Evolutionary conservation across 176 grass and related monocot species (phyloP).

Genomic region (Eragrostis nindensis): DNA sequence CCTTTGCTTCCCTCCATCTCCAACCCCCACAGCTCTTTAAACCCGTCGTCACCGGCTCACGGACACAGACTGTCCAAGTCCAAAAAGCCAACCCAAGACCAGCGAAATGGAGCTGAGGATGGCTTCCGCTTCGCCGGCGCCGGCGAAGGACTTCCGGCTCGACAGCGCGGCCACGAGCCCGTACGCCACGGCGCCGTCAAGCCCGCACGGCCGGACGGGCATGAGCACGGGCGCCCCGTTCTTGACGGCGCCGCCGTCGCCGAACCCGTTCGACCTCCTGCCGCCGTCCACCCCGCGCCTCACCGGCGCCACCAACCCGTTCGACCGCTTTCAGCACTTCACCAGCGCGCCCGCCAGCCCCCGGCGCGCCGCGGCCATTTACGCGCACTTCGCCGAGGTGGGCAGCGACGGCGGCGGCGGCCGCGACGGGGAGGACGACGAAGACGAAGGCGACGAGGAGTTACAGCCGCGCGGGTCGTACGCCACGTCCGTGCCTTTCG

Average conservation of each 20-base stretch:
- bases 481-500: constrained; percentile 70
- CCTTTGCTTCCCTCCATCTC: constrained; percentile 37
- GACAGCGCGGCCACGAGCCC: constrained; percentile 42
- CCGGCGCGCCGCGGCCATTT: constrained; percentile 63
- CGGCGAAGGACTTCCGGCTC: constrained; percentile 24
- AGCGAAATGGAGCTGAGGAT: constrained; percentile 34
- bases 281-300: constrained; percentile 47
- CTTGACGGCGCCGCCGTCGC: constrained; percentile 47
- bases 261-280: constrained; percentile 49
- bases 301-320: constrained; percentile 54
- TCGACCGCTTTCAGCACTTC: constrained; percentile 72
- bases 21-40: constrained; percentile 36
- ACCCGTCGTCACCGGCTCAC: constrained; percentile 24
- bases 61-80: constrained; percentile 10
- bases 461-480: constrained; percentile 38
- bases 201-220: constrained; percentile 20
- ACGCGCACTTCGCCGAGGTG: constrained; percentile 48
- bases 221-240: constrained; percentile 36
- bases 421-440: not conserved
- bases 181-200: constrained; percentile 54
- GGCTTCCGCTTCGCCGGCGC: constrained; percentile 19
- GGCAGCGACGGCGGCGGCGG: not conserved
- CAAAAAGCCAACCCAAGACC: constrained; percentile 4
- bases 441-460: not conserved
- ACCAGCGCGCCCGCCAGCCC: constrained; percentile 87